Conservation (phyloP, 75 land plant genomes). For the Chamaecyparis obtusa region DNA sequence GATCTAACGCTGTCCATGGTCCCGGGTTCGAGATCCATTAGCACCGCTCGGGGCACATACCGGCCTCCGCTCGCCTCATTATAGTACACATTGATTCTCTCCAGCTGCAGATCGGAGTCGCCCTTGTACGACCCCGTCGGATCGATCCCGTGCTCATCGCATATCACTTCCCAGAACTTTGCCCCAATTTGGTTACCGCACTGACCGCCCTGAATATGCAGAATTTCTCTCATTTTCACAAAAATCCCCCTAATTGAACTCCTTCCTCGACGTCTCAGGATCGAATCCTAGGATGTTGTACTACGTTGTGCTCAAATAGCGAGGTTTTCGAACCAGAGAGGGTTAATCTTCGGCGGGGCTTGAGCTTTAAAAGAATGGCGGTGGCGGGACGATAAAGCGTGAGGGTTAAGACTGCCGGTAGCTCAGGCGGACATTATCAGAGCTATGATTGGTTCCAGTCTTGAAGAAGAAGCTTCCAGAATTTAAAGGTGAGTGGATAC, state of each 20-base stretch:
- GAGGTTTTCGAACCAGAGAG: not conserved
- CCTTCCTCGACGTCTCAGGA: no score
- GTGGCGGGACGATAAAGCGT: not conserved
- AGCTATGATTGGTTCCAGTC: not conserved
- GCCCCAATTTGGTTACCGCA: constrained; percentile 70
- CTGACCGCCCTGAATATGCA: constrained; percentile 68
- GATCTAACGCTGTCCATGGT: constrained; percentile 39
- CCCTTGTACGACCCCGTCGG: constrained; percentile 34
- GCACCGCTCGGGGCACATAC: constrained; percentile 40
- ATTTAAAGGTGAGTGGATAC: not conserved
- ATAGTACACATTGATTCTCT: constrained; percentile 47
- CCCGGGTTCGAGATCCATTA: constrained; percentile 54
- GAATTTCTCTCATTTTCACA: constrained; percentile 51
- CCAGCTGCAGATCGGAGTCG: constrained; percentile 30
- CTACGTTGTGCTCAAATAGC: not conserved
- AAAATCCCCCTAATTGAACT: not conserved
- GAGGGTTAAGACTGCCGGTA: not conserved
- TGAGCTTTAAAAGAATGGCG: not conserved
- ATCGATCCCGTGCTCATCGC: constrained; percentile 48
- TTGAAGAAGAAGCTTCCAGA: not conserved
- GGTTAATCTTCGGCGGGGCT: not conserved
- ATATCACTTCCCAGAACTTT: constrained; percentile 60
- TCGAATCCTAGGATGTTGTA: no score
- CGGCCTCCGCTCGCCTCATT: constrained; percentile 43
- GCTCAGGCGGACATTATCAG: not conserved